These are phyloP conservation scores for Calocybe cyanea DNA, from an alignment of 768 basidiomycete species.

Conservation along the genomic window DNA sequence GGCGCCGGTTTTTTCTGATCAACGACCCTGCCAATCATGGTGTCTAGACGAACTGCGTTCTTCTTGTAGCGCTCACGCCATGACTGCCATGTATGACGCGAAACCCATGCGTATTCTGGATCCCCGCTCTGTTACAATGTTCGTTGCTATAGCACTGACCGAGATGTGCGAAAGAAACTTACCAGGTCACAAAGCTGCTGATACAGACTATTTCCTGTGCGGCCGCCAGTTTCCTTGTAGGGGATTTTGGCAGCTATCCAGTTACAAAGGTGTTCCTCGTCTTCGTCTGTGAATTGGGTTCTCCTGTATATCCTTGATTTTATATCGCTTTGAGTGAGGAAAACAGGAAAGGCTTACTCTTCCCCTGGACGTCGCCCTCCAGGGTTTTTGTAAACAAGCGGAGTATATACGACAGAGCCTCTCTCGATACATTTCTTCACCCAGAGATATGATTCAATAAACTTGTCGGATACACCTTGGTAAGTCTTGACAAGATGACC, in stretches of 20 bases:
- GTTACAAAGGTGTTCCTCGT: conserved; percentile 67
- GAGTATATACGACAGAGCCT: conserved; percentile 62
- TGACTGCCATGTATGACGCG: conserved; percentile 84
- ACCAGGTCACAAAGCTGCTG: conserved; percentile 79
- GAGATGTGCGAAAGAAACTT: conserved; percentile 8
- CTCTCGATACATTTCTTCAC: conserved; percentile 80
- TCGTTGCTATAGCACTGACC: background rate
- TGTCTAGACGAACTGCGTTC: conserved; percentile 65
- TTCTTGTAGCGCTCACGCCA: conserved; percentile 91
- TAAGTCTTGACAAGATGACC: conserved; percentile 68
- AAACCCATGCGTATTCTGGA: conserved; percentile 76
- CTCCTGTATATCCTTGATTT: conserved; percentile 46
- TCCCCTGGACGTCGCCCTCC: conserved; percentile 78
- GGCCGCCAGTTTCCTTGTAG: conserved; percentile 75
- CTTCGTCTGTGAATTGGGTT: conserved; percentile 73
- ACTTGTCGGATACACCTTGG: conserved; percentile 67
- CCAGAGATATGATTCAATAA: conserved; percentile 80
- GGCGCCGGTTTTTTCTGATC: conserved; percentile 62
- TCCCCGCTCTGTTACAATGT: conserved; percentile 46
- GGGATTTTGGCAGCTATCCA: conserved; percentile 86
- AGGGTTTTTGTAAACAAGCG: conserved; percentile 78
- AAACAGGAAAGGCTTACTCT: conserved; percentile 49
- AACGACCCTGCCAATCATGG: conserved; percentile 60
- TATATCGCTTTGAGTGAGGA: background rate
- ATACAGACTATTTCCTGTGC: conserved; percentile 80